Base-by-base conservation (phyloP, 257 asterid genomes). In the Datura wrightii region DNA sequence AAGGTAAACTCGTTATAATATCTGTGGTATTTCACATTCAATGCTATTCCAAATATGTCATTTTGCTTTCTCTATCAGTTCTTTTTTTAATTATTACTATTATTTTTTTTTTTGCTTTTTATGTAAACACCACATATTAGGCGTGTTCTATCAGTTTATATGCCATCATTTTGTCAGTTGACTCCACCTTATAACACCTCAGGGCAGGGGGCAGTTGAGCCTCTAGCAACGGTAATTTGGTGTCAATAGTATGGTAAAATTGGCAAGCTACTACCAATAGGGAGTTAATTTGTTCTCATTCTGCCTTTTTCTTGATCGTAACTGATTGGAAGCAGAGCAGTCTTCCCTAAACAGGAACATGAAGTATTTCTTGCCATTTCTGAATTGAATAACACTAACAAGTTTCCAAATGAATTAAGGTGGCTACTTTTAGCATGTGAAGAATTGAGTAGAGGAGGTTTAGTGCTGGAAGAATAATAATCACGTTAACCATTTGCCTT, bases 1-100 rank as follows among this genome's bases (percentile, higher is more conserved):
- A 93, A 93, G 99, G 99, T 95, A 89, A 16, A 82, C 48, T 71
- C 83, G 52, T 65, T 11, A 59, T 8, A 67, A 42, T 5, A 86
- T 78, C 48, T 53, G 66, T 6, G 6, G 67, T 15, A 31, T 79
- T 53, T 50, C 46, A 42, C 19, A 50, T 55, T 15, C 10, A 79
- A 31, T 48, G 15, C 46, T 36, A 53, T 46, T 63, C 37, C 71
- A 63, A 63, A 31, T 15, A 5, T 65, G 71, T 34, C 44, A 65
- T 65, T 34, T 65, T 65, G 9, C 71, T 65, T 65, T 34, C 71
- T 34, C 39, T 34, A 65, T 34, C 71, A 65, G 10, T 3, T 56
- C 6, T 31, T 4, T 56, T 31, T 4, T 24, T 24, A 24, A 24
- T 24, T 24, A 24, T 24, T 24, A 24, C 31, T 24, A 24, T 24